Base-by-base conservation (phyloP, 495 filamentous ascomycete genomes). In the Penicillium dipodomyicola region DNA sequence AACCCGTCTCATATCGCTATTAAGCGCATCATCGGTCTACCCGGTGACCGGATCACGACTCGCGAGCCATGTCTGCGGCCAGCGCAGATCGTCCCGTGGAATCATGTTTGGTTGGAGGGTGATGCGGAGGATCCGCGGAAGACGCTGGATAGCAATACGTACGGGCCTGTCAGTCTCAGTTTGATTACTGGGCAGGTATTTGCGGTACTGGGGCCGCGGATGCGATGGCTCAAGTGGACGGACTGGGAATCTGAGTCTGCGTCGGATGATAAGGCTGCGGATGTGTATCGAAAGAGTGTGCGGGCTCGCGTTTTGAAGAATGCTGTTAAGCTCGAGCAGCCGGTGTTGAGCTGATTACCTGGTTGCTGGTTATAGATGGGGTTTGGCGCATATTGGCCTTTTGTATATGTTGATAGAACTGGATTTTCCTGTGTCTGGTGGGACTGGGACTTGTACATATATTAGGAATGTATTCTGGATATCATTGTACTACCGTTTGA, bases 21-120 rank as follows among this genome's bases (percentile, higher is more conserved):
- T 10, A 93, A 93, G 70, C 78, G 89, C 33, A 73, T 93, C 8
- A 71, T 91, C 15, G 89, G 79, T 0, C 65, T 93, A 11, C 83
- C 84, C 23, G 88, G 88, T 17, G 89, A 93, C 60, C 71, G 79
- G 3, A 78, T 93, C 19, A 73, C 66, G 11, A 87, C 87, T 4
- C 75, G 80, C 51, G 73, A 77, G 39, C 86, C 86, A 15, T 89
- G 84, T 65, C 77, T 84, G 29, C 73, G 80, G 27, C 54, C 69
- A 2, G 76, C 71, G 8, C 81, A 84, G 57, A 74, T 78, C 30
- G 79, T 93, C 14, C 88, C 88, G 0, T 75, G 75, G 39, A 87
- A 87, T 5, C 87, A 92, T 75, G 75, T 92, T 35, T 93, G 89
- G 89, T 76, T 93, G 17, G 88, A 92, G 64, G 89, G 89, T 0